Evolutionary conservation across 768 basidiomycete genomes (phyloP).

Genomic region (Leccinum variicolor): DNA sequence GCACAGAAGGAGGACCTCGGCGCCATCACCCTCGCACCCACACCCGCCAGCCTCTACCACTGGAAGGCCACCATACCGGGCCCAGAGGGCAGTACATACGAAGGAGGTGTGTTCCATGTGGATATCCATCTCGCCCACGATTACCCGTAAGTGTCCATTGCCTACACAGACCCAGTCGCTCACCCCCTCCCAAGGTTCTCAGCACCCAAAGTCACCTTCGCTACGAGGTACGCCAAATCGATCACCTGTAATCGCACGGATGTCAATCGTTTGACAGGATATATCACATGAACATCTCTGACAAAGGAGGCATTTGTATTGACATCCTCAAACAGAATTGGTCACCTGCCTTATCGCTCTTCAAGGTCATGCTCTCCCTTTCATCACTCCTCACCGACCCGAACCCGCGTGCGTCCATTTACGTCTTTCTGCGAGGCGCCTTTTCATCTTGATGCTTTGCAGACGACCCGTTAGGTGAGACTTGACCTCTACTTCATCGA

Average conservation of each 20-base stretch:
- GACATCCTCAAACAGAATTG: slow-evolving; percentile 93
- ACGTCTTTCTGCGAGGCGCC: background rate
- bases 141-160: slow-evolving; percentile 58
- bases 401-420: slow-evolving; percentile 70
- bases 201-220: slow-evolving; percentile 72
- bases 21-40: slow-evolving; percentile 62
- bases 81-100: slow-evolving; percentile 79
- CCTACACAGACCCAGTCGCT: slow-evolving; percentile 6
- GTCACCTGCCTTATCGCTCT: slow-evolving; percentile 91
- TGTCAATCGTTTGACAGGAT: slow-evolving; percentile 45
- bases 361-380: slow-evolving; percentile 92
- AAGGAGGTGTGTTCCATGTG: slow-evolving; percentile 71
- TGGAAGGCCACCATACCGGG: slow-evolving; percentile 83
- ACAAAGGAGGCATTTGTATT: slow-evolving; percentile 76
- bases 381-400: slow-evolving; percentile 92
- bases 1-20: slow-evolving; percentile 82
- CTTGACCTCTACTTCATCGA: background rate
- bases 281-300: slow-evolving; percentile 89
- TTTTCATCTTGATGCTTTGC: slow-evolving; percentile 8
- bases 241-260: background rate
- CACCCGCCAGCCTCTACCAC: slow-evolving; percentile 59
- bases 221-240: slow-evolving; percentile 52
- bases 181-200: slow-evolving; percentile 53
- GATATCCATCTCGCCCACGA: slow-evolving; percentile 65
- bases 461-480: slow-evolving; percentile 72